Conservation (phyloP, 345 rosid genomes). For the Fremontodendron californicum region DNA sequence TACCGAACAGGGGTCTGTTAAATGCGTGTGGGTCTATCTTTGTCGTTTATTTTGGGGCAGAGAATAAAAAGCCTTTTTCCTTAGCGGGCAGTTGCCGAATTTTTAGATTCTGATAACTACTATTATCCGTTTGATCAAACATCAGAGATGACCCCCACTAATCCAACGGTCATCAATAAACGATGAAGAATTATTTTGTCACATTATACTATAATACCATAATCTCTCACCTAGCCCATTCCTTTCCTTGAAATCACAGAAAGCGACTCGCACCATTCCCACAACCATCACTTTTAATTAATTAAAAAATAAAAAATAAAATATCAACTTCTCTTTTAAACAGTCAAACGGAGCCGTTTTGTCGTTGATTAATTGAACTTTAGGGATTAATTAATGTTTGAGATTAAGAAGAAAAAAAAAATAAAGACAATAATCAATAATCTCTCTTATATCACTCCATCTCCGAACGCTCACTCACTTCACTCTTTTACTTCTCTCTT, state of each 20-base stretch:
- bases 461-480: not conserved
- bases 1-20: not conserved
- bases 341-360: constrained; percentile 6
- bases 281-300: not conserved
- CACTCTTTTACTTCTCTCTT: constrained; percentile 25
- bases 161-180: constrained; percentile 22
- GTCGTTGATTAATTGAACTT: not conserved
- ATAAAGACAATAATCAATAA: not conserved
- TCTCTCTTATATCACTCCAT: constrained; percentile 17
- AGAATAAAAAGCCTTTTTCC: not conserved
- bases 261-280: constrained; percentile 4
- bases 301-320: not conserved
- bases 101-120: not conserved
- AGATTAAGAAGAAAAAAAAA: not conserved
- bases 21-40: not conserved
- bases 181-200: not conserved
- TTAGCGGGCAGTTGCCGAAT: too few relatives aligned
- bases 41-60: not conserved
- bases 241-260: not conserved
- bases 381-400: not conserved
- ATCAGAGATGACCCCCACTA: not conserved
- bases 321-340: not conserved
- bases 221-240: not conserved
- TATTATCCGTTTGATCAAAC: not conserved
- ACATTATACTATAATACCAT: not conserved